phyloP scores from a whole-genome alignment of 2,329 filamentous ascomycete genomes.

The Hypoxylon sp. region DNA sequence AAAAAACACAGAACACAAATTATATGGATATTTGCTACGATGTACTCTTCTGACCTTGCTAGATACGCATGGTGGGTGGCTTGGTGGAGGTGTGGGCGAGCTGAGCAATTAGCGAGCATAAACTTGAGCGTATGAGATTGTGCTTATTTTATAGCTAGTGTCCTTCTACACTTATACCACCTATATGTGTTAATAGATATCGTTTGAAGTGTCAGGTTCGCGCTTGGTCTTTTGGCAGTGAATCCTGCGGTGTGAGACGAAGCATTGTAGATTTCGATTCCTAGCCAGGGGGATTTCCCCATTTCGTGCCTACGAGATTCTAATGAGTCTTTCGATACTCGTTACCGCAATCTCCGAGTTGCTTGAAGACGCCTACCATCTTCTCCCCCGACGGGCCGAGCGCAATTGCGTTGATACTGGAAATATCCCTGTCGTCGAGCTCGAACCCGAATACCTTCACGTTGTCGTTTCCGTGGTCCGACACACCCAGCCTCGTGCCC shows the following conservation, averaged over 20 bases:
- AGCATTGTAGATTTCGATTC: neutral
- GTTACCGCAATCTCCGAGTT: constrained; percentile 54
- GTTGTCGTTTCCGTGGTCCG: constrained; percentile 51
- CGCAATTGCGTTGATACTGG: constrained; percentile 47
- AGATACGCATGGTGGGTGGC: constrained; percentile 9
- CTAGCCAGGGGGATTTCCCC: neutral
- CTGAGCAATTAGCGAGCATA: neutral
- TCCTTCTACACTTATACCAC: constrained; percentile 14
- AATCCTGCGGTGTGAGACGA: neutral
- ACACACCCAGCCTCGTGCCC: constrained; percentile 53
- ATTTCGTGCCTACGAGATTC: neutral
- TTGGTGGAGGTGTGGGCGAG: neutral
- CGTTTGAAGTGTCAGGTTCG: constrained; percentile 12
- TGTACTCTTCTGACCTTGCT: constrained; percentile 13
- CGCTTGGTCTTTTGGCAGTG: neutral
- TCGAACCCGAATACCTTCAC: constrained; percentile 48
- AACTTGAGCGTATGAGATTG: constrained; percentile 26
- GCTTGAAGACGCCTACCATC: constrained; percentile 44
- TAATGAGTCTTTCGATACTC: constrained; percentile 54
- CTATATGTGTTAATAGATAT: constrained; percentile 39
- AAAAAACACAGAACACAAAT: constrained; percentile 8
- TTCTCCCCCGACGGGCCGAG: constrained; percentile 42
- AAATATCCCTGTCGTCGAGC: constrained; percentile 48
- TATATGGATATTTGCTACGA: constrained; percentile 1
- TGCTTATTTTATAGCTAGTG: neutral